Evolutionary conservation across 306 rosid genomes (phyloP).

Genomic region (Mimosa bimucronata): DNA sequence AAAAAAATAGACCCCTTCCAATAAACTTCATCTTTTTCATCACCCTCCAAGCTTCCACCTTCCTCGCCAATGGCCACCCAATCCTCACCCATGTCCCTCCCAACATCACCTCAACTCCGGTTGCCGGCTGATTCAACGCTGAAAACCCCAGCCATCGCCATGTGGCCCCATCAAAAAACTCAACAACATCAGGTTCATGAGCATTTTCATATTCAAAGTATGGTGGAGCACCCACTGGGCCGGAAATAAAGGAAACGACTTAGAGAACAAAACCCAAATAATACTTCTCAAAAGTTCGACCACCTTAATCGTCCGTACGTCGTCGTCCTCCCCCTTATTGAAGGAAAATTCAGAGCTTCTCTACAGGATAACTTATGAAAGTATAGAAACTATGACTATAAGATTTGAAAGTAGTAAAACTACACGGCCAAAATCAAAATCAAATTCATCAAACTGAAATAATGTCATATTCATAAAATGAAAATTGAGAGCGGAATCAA

Average conservation of each 20-base stretch:
- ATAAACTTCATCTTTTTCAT: constrained; percentile 32
- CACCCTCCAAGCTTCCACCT: constrained; percentile 45
- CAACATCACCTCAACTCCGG: constrained; percentile 50
- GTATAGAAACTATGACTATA: too few relatives aligned
- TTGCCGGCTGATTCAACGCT: constrained; percentile 62
- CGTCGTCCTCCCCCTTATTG: constrained; percentile 63
- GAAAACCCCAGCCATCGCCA: constrained; percentile 47
- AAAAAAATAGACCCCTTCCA: constrained; percentile 23
- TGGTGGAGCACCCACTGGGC: constrained; percentile 86
- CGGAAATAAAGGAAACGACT: constrained; percentile 53
- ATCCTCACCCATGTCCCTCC: constrained; percentile 61
- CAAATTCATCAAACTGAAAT: too few relatives aligned
- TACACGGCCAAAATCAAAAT: too few relatives aligned
- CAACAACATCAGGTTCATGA: constrained; percentile 47
- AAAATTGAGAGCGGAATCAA: too few relatives aligned
- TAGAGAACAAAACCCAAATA: constrained; percentile 67
- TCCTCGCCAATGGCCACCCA: constrained; percentile 58
- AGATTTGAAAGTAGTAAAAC: too few relatives aligned
- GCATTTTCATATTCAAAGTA: constrained; percentile 71
- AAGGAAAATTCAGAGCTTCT: constrained; percentile 59
- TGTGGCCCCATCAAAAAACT: constrained; percentile 53
- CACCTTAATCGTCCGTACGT: constrained; percentile 65
- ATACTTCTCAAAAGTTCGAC: constrained; percentile 53
- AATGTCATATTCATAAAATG: too few relatives aligned
- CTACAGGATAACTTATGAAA: too few relatives aligned